Evolutionary conservation across 192 early-diverging fungal genomes (phyloP).

Genomic region (Coemansia sp.): DNA sequence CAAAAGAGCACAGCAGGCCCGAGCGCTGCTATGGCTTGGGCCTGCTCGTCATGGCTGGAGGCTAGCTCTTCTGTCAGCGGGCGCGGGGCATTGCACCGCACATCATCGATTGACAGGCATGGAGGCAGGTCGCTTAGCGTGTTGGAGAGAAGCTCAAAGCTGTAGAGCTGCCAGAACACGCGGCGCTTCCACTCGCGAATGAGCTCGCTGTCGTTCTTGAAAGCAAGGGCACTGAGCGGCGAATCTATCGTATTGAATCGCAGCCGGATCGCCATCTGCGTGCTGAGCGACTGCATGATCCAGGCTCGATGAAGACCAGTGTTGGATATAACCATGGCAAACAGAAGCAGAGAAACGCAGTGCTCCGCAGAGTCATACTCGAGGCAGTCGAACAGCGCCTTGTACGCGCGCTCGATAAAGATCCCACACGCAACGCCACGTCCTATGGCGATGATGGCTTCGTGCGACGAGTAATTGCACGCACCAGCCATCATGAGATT

Average conservation of each 20-base stretch:
- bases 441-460: conserved; percentile 11
- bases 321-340: conserved; percentile 40
- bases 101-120: conserved; percentile 23
- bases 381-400: conserved; percentile 41
- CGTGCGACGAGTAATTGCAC: conserved; percentile 31
- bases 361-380: conserved; percentile 52
- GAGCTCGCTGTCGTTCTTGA: conserved; percentile 27
- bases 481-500: conserved; percentile 49
- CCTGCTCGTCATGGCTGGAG: conserved; percentile 1
- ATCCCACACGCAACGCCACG: conserved; percentile 20
- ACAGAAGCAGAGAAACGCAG: conserved; percentile 45
- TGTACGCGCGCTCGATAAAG: conserved; percentile 52
- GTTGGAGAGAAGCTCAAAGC: conserved; percentile 34
- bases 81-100: conserved; percentile 39
- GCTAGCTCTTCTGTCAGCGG: conserved; percentile 13
- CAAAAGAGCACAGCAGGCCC: conserved; percentile 44
- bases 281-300: conserved; percentile 52
- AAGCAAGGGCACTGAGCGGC: conserved; percentile 30
- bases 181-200: conserved; percentile 51
- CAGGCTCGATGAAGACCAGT: conserved; percentile 50
- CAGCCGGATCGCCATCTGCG: conserved; percentile 53
- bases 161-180: conserved; percentile 54
- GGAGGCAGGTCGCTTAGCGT: conserved; percentile 45
- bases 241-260: conserved; percentile 49
- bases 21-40: conserved; percentile 9